Conservation (phyloP, 176 grass and related monocot species). For the Triticum turgidum region DNA sequence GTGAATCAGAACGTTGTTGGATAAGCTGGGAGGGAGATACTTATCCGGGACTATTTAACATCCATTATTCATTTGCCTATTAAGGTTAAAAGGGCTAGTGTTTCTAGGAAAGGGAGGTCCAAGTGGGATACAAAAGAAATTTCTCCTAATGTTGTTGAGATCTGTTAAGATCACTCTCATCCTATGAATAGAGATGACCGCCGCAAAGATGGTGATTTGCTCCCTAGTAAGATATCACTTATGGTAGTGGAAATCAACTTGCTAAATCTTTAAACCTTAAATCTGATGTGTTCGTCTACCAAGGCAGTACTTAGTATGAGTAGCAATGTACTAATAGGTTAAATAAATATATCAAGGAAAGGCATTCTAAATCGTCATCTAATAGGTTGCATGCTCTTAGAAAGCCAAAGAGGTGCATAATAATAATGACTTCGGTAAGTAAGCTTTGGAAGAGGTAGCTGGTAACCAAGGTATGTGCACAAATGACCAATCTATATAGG, state of each 20-base stretch:
- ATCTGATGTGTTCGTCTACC: conserved; percentile 28
- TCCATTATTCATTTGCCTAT: no score
- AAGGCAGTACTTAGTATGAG: not conserved
- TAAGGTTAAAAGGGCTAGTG: no score
- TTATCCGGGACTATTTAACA: no score
- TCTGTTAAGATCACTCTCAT: conserved; percentile 47
- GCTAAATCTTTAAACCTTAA: conserved; percentile 17
- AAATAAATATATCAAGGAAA: no score
- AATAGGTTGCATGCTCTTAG: not conserved
- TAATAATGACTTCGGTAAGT: conserved; percentile 39
- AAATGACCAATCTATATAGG: not conserved
- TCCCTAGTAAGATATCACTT: not conserved
- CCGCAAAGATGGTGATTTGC: conserved; percentile 3
- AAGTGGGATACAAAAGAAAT: conserved; percentile 51
- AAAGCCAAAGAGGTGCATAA: conserved; percentile 37
- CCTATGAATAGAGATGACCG: conserved; percentile 21
- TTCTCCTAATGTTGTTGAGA: conserved; percentile 19
- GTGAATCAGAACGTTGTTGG: no score
- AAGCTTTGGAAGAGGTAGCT: conserved; percentile 27
- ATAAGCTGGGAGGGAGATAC: no score
- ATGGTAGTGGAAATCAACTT: conserved; percentile 19
- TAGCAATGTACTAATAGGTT: no score
- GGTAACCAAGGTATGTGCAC: conserved; percentile 40
- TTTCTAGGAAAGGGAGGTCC: not conserved
- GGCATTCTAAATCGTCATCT: no score